Base-by-base conservation (phyloP, 2,329 filamentous ascomycete genomes). In the Endoconidiophora polonica region DNA sequence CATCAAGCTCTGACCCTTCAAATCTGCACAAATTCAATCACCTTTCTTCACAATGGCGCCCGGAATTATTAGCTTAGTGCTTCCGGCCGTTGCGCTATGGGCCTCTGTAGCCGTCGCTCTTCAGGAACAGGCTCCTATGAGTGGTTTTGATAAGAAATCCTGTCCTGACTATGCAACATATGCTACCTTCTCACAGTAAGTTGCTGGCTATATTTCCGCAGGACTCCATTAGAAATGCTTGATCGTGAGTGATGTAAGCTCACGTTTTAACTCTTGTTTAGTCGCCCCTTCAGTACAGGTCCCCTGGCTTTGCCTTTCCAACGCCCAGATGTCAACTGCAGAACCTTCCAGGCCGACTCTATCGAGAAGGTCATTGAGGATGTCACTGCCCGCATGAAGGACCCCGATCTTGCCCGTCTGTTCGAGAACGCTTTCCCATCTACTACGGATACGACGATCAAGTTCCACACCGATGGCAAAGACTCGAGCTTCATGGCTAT, bases 341-440 rank as follows among this genome's bases (percentile, higher is more conserved):
- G 91, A 55, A 95, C 88, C 0, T 98, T 96, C 65, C 76, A 79
- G 50, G 95, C 88, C 1, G 76, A 83, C 22, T 73, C 82, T 3
- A 93, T 96, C 43, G 91, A 98, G 63, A 73, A 83, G 59, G 83
- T 95, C 47, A 95, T 98, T 55, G 64, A 77, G 26, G 79, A 95
- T 57, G 72, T 98, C 56, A 91, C 82, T 4, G 72, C 76, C 24
- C 81, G 77, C 48, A 83, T 98, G 67, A 73, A 80, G 53, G 82
- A 96, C 59, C 81, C 82, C 14, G 91, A 96, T 58, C 75, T 98
- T 10, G 90, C 90, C 3, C 79, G 88, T 23, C 70, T 98, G 9
- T 98, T 98, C 61, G 86, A 94, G 62, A 98, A 98, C 61, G 81
- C 90, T 2, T 96, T 93, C 56, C 90, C 90, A 3, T 94, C 91